These are phyloP conservation scores for Cryptosporidium sp. DNA, from an alignment of 169 alveolate species.

Conservation along the genomic window DNA sequence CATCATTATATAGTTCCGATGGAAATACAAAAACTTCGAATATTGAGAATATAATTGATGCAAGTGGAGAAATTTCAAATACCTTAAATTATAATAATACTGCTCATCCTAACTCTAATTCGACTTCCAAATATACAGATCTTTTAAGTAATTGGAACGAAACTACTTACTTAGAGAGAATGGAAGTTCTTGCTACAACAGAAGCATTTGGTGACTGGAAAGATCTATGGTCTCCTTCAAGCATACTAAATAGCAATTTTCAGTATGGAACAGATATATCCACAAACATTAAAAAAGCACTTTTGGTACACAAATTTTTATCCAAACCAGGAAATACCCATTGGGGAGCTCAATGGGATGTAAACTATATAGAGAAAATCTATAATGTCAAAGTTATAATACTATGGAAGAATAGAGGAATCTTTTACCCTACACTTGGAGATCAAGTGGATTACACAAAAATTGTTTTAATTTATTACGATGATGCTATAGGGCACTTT, in stretches of 20 bases:
- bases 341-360: slow-evolving; percentile 68
- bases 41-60: background rate
- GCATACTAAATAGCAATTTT: background rate
- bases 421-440: slow-evolving; percentile 61
- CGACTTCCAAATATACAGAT: background rate
- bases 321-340: slow-evolving; percentile 58
- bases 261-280: slow-evolving; percentile 28
- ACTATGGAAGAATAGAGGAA: slow-evolving; percentile 67
- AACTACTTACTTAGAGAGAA: slow-evolving; percentile 8
- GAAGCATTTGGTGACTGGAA: slow-evolving; percentile 46
- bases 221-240: slow-evolving; percentile 61
- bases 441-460: background rate
- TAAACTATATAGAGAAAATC: slow-evolving; percentile 21
- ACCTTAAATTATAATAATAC: background rate
- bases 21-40: background rate
- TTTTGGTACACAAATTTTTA: slow-evolving; percentile 32
- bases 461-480: slow-evolving; percentile 43
- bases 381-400: slow-evolving; percentile 30
- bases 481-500: slow-evolving; percentile 40
- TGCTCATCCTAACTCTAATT: background rate
- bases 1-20: background rate
- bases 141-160: slow-evolving; percentile 27
- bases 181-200: slow-evolving; percentile 17
- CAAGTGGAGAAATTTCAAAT: background rate
- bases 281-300: slow-evolving; percentile 33